phyloP scores from a whole-genome alignment of 1,139 yeast genomes.

The Debaryomyces robertsiae region DNA sequence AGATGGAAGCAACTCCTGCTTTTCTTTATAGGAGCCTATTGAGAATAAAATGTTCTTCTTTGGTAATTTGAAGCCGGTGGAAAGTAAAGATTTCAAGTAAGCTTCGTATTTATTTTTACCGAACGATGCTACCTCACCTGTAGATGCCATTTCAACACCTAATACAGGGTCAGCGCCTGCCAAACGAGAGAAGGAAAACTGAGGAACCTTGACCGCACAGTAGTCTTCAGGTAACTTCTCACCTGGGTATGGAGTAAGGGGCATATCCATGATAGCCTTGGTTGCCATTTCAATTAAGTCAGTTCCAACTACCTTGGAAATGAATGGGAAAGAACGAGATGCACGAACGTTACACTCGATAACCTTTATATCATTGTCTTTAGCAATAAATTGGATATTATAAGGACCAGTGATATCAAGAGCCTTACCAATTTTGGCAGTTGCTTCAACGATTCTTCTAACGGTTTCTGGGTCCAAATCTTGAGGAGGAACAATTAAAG shows the following conservation, averaged over 20 bases:
- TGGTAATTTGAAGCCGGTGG: constrained; percentile 92
- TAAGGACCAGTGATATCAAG: constrained; percentile 97
- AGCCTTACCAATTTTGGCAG: constrained; percentile 95
- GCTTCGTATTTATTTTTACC: constrained; percentile 98
- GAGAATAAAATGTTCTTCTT: constrained; percentile 92
- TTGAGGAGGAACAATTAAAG: constrained; percentile 96
- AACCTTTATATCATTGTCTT: constrained; percentile 88
- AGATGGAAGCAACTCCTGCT: constrained; percentile 87
- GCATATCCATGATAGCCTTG: constrained; percentile 89
- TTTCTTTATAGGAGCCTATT: constrained; percentile 97
- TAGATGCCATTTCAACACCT: constrained; percentile 99
- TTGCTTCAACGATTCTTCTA: constrained; percentile 86
- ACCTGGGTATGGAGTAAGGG: constrained; percentile 86
- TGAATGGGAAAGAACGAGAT: constrained; percentile 97
- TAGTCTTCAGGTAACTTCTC: constrained; percentile 87
- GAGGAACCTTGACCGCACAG: constrained; percentile 98
- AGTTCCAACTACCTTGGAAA: constrained; percentile 96
- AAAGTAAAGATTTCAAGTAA: constrained; percentile 87
- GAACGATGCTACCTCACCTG: constrained; percentile 98
- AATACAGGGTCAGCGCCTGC: constrained; percentile 98
- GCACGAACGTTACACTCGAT: constrained; percentile 99
- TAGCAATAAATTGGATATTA: constrained; percentile 94
- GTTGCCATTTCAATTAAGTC: constrained; percentile 98
- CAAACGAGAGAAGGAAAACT: constrained; percentile 94
- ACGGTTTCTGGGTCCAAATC: constrained; percentile 93